phyloP scores from a whole-genome alignment of 78 protist genomes.

The Corallochytrium limacisporum region DNA sequence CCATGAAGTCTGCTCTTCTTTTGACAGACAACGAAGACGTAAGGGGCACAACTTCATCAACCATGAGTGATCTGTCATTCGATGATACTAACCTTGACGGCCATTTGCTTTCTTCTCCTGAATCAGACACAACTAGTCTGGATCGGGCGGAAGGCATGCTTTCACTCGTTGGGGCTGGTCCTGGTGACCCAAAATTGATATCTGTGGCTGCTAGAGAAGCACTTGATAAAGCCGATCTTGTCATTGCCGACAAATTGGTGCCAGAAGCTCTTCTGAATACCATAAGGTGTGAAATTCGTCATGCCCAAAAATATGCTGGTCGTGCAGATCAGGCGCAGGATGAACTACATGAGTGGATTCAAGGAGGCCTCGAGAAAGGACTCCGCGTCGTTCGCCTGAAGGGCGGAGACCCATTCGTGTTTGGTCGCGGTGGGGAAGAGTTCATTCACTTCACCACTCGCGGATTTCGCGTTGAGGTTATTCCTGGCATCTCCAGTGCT shows the following conservation, averaged over 20 bases:
- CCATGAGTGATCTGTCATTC: too few relatives aligned
- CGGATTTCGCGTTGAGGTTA: constrained; percentile 4
- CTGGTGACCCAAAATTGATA: not conserved
- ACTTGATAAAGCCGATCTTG: not conserved
- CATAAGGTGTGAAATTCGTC: not conserved
- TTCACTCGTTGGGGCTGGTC: not conserved
- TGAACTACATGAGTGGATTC: not conserved
- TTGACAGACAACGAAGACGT: too few relatives aligned
- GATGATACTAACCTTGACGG: too few relatives aligned
- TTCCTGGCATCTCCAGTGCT: constrained; percentile 32
- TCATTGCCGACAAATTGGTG: not conserved
- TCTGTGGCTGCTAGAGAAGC: not conserved
- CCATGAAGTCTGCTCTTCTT: too few relatives aligned
- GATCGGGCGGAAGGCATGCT: not conserved
- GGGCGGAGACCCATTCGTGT: constrained; percentile 40
- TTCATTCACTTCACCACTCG: not conserved
- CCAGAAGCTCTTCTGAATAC: not conserved
- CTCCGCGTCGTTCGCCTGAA: constrained; percentile 28
- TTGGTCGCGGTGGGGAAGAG: constrained; percentile 48
- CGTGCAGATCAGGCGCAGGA: not conserved
- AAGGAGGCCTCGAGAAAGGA: constrained; percentile 11
- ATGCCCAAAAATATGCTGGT: not conserved
- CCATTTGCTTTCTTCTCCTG: too few relatives aligned
- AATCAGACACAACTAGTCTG: too few relatives aligned
- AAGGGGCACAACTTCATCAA: too few relatives aligned